Evolutionary conservation across 2,329 filamentous ascomycete genomes (phyloP), one percentile per base, ranked within the genome.

Genomic region (Berkeleyomyces rouxiae): DNA sequence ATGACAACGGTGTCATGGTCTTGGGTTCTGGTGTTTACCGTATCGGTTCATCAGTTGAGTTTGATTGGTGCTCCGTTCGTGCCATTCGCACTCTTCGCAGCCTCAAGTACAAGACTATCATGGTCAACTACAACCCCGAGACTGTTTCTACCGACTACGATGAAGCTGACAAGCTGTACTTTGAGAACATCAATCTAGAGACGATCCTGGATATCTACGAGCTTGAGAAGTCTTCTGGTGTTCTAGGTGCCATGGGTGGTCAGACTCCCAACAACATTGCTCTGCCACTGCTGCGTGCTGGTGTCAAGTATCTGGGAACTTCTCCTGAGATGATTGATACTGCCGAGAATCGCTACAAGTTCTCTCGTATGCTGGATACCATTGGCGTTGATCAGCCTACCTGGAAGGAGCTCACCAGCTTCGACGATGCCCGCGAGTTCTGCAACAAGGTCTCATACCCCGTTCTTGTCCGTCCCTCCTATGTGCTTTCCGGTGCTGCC

Each of bases 251-350:
- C 61, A 96, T 97, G 89, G 92, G 93, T 75, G 93, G 93, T 7
- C 93, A 99, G 73, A 95, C 90, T 0, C 92, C 93, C 2, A 97
- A 97, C 80, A 97, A 97, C 78, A 96, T 99, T 69, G 90, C 93
- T 1, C 79, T 97, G 59, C 88, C 90, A 2, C 81, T 99, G 23
- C 85, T 91, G 73, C 87, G 92, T 67, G 81, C 90, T 59, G 93
- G 95, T 66, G 88, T 96, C 71, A 95, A 92, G 76, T 85, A 97
- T 43, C 79, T 97, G 3, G 93, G 93, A 68, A 99, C 93, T 1
- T 96, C 92, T 0, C 93, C 93, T 7, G 93, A 99, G 74, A 97
- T 97, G 92, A 97, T 99, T 70, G 93, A 99, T 73, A 90, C 83
- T 43, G 93, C 93, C 1, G 93, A 99, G 78, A 97, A 99, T 74